Evolutionary conservation across 2,329 filamentous ascomycete species (phyloP).

Genomic region (Ceratocystis eucalypticola): DNA sequence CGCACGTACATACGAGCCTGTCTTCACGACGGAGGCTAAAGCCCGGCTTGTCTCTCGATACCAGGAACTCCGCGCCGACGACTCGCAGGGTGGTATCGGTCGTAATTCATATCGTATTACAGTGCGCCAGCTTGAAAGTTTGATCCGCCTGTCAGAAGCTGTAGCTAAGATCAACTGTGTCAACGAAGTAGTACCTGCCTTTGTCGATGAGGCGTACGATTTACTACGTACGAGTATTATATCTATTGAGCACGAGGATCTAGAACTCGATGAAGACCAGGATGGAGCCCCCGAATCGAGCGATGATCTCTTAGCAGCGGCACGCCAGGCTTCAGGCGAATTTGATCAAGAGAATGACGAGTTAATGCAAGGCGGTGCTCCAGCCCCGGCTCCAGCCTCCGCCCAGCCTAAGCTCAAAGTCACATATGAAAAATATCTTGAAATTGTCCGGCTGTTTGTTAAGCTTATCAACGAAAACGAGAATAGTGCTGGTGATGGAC

Average conservation of each 20-base stretch:
- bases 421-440: constrained; percentile 88
- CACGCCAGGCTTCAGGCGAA: constrained; percentile 37
- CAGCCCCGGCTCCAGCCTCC: constrained; percentile 32
- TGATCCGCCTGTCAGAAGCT: constrained; percentile 93
- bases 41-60: constrained; percentile 78
- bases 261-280: constrained; percentile 73
- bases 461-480: constrained; percentile 76
- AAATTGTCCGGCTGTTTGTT: constrained; percentile 77
- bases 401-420: constrained; percentile 64
- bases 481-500: constrained; percentile 59
- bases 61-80: constrained; percentile 86
- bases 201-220: constrained; percentile 86
- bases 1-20: constrained; percentile 82
- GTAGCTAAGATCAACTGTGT: constrained; percentile 97
- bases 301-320: constrained; percentile 28
- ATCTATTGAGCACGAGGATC: constrained; percentile 91
- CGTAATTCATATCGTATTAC: constrained; percentile 96
- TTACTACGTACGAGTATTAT: constrained; percentile 91
- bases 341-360: constrained; percentile 27
- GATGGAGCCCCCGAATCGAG: constrained; percentile 32
- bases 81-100: constrained; percentile 85
- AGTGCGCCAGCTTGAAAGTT: constrained; percentile 84
- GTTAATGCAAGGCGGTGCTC: constrained; percentile 23
- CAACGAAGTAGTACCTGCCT: constrained; percentile 68
- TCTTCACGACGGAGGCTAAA: constrained; percentile 81